These are phyloP conservation scores for Boletellus deceptivus DNA, from an alignment of 1,284 basidiomycete species.

Conservation along the genomic window DNA sequence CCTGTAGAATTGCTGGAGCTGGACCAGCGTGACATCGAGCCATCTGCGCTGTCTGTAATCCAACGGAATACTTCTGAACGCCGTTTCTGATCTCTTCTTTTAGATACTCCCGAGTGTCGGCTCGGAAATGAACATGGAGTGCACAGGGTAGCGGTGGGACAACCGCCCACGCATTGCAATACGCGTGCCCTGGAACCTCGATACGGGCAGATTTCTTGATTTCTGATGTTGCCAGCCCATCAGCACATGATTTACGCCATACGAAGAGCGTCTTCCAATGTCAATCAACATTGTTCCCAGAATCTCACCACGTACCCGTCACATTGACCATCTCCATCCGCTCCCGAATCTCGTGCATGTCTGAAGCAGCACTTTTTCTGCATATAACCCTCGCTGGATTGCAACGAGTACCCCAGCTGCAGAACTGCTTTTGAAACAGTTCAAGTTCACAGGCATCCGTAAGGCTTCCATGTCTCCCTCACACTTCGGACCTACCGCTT, in stretches of 20 bases:
- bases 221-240: not conserved
- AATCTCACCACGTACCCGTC: slow-evolving; percentile 46
- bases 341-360: slow-evolving; percentile 51
- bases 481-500: slow-evolving; percentile 33
- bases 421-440: too few species aligned
- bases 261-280: slow-evolving; percentile 39
- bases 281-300: slow-evolving; percentile 58
- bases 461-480: too few species aligned
- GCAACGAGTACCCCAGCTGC: too few species aligned
- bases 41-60: not conserved
- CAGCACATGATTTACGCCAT: not conserved
- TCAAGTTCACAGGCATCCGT: too few species aligned
- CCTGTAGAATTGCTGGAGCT: too few species aligned
- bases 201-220: slow-evolving; percentile 40
- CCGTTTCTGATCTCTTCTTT: slow-evolving; percentile 2
- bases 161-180: slow-evolving; percentile 50
- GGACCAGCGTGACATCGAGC: not conserved
- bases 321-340: slow-evolving; percentile 60
- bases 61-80: slow-evolving; percentile 1
- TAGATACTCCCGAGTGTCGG: slow-evolving; percentile 55
- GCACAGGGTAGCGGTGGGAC: not conserved
- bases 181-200: slow-evolving; percentile 56
- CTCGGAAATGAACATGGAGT: not conserved
- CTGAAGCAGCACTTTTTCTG: slow-evolving; percentile 45
- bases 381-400: slow-evolving; percentile 25